Base-by-base conservation (phyloP, 139 green algal species). In the Asterochloris erici region DNA sequence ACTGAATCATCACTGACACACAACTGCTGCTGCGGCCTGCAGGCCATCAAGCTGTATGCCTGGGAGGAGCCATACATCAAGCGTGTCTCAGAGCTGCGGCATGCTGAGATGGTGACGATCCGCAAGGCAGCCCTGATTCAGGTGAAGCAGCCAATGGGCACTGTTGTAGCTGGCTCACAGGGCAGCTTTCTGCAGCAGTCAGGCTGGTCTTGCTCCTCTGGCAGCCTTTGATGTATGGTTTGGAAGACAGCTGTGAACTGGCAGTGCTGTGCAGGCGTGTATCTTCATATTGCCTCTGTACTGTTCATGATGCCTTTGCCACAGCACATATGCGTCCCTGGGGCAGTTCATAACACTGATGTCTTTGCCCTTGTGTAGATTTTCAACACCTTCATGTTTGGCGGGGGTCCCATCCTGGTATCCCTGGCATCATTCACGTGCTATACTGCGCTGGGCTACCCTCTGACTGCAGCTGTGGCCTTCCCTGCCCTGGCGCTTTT, bases 11-110 rank as follows among this genome's bases (percentile, higher is more conserved):
- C 6, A 54, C 38, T 54, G 38, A 54, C 38, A 6, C 6, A 2
- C 87, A n/a, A n/a, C 38, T 54, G 38, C 38, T 54, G 38, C 38
- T 54, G 38, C 38, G 93, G 93, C 74, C 95, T 97, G 82, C 94
- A 96, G 84, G 94, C 94, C 76, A 98, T 98, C 89, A 98, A 98
- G 91, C 92, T 98, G 83, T 97, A 97, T 78, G 93, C 94, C 14
- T 98, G 94, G 93, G 95, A 98, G 87, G 76, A 88, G 23, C 84
- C 95, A 0, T 98, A 98, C 85, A 81, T 91, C 69, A 77, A 92
- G 10, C 92, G 91, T 69, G 95, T 98, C 81, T 83, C 71, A 19
- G 78, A 86, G 28, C 84, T 97, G 66, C 84, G 94, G 4, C 88
- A 93, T 28, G 63, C 86, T n/a, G 95, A 98, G 89, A 86, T 97